Conservation (phyloP, 805 yeast genomes). For the Nakazawaea holstii region DNA sequence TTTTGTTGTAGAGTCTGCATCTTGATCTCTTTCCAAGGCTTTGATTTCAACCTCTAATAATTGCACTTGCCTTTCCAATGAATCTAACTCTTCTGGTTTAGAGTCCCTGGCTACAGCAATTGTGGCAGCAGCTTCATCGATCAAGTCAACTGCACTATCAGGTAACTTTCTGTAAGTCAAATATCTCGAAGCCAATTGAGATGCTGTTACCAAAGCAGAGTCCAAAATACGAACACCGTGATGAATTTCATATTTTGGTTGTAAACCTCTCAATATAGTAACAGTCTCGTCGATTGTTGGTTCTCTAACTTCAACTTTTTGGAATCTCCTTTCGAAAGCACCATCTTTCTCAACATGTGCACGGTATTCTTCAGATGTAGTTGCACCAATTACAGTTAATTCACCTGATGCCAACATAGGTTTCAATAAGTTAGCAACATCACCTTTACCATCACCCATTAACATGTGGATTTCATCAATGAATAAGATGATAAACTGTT, state of each 20-base stretch:
- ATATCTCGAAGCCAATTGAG: slow-evolving; percentile 90
- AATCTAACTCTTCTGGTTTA: slow-evolving; percentile 94
- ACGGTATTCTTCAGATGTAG: slow-evolving; percentile 92
- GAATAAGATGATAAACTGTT: slow-evolving; percentile 80
- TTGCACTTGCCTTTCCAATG: slow-evolving; percentile 86
- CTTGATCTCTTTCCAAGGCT: slow-evolving; percentile 94
- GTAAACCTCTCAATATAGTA: slow-evolving; percentile 94
- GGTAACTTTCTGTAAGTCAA: slow-evolving; percentile 94
- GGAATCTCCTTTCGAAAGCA: slow-evolving; percentile 98
- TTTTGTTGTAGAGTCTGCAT: slow-evolving; percentile 73
- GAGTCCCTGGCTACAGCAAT: slow-evolving; percentile 99
- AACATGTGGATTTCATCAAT: slow-evolving; percentile 98
- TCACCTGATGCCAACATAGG: slow-evolving; percentile 97
- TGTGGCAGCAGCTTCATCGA: slow-evolving; percentile 94
- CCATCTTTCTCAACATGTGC: slow-evolving; percentile 93
- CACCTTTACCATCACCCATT: slow-evolving; percentile 98
- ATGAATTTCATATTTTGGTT: slow-evolving; percentile 91
- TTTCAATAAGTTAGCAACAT: slow-evolving; percentile 93
- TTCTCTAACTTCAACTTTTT: slow-evolving; percentile 92
- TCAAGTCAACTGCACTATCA: slow-evolving; percentile 93
- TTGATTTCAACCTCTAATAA: slow-evolving; percentile 92
- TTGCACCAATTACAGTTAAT: slow-evolving; percentile 97
- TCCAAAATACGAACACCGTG: slow-evolving; percentile 97
- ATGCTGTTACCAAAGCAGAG: slow-evolving; percentile 89
- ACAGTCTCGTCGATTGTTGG: slow-evolving; percentile 90